Evolutionary conservation across 1,139 yeast species (phyloP).

Genomic region (Candida dubliniensis): DNA sequence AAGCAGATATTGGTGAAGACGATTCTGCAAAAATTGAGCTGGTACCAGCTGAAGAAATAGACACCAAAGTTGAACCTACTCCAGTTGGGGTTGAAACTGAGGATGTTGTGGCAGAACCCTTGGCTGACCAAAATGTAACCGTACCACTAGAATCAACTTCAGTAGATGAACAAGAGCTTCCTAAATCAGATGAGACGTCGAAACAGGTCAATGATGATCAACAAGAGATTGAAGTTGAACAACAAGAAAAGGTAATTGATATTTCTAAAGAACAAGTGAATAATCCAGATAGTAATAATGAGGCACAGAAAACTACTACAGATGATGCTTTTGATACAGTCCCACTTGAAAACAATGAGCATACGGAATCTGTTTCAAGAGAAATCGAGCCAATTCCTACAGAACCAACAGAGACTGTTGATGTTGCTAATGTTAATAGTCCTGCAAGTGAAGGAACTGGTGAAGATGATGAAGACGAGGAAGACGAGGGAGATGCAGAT

Average conservation of each 20-base stretch:
- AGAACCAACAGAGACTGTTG: background rate
- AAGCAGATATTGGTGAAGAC: conserved; percentile 3
- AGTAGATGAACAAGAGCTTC: conserved; percentile 1
- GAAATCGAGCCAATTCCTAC: background rate
- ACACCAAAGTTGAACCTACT: background rate
- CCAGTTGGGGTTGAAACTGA: background rate
- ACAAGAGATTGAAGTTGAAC: conserved; percentile 8
- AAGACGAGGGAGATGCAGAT: conserved; percentile 2
- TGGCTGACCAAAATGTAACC: conserved; percentile 3
- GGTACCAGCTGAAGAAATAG: conserved; percentile 1
- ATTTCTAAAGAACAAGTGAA: background rate
- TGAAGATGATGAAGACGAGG: conserved; percentile 9
- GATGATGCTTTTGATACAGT: conserved; percentile 13
- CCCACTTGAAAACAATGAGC: conserved; percentile 12
- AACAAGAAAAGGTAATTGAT: conserved; percentile 1
- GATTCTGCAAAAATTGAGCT: background rate
- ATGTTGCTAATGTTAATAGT: too few relatives aligned
- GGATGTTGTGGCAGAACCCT: background rate
- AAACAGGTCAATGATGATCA: conserved; percentile 6
- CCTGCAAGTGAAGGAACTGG: conserved; percentile 4
- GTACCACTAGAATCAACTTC: conserved; percentile 6
- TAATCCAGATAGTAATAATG: background rate
- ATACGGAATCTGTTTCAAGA: conserved; percentile 15
- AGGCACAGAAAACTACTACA: conserved; percentile 5
- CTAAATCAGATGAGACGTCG: background rate